Evolutionary conservation across 805 yeast species (phyloP).

Genomic region (Spathaspora gorwiae): DNA sequence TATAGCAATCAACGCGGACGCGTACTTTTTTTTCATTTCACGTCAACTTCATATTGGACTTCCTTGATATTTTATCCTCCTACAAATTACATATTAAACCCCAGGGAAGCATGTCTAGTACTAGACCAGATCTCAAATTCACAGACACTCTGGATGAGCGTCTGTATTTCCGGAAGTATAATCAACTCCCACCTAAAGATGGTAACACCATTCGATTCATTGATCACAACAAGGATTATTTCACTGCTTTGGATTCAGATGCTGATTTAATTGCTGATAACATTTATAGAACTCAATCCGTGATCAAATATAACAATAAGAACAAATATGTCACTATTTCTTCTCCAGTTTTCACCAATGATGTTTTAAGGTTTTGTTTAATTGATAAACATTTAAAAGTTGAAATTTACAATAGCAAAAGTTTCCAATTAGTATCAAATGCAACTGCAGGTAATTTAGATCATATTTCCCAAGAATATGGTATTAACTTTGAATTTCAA

Average conservation of each 20-base stretch:
- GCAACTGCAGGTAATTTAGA: conserved; percentile 93
- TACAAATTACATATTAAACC: too few relatives aligned
- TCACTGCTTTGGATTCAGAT: conserved; percentile 66
- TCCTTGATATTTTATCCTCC: too few relatives aligned
- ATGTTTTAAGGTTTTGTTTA: conserved; percentile 59
- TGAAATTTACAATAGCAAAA: conserved; percentile 65
- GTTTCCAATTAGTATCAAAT: conserved; percentile 51
- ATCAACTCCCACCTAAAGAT: conserved; percentile 44
- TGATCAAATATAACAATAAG: conserved; percentile 57
- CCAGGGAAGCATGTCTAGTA: conserved; percentile 8
- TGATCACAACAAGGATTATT: conserved; percentile 76
- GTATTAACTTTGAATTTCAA: conserved; percentile 47
- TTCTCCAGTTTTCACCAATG: conserved; percentile 61
- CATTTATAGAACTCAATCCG: conserved; percentile 79
- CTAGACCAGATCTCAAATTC: conserved; percentile 27
- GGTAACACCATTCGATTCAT: conserved; percentile 60
- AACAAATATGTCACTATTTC: conserved; percentile 68
- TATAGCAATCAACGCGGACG: neutral
- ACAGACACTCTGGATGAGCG: conserved; percentile 38
- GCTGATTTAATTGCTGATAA: conserved; percentile 79
- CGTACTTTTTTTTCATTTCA: neutral
- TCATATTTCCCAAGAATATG: conserved; percentile 34
- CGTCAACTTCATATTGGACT: too few relatives aligned
- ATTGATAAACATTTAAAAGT: conserved; percentile 70
- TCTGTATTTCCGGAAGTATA: conserved; percentile 41